Percentiles rank a stretch among this genome's conserved stretches.
These are phyloP conservation scores for Aureobasidium namibiae DNA, from an alignment of 2,329 filamentous ascomycete genomes.

Conservation along the genomic window DNA sequence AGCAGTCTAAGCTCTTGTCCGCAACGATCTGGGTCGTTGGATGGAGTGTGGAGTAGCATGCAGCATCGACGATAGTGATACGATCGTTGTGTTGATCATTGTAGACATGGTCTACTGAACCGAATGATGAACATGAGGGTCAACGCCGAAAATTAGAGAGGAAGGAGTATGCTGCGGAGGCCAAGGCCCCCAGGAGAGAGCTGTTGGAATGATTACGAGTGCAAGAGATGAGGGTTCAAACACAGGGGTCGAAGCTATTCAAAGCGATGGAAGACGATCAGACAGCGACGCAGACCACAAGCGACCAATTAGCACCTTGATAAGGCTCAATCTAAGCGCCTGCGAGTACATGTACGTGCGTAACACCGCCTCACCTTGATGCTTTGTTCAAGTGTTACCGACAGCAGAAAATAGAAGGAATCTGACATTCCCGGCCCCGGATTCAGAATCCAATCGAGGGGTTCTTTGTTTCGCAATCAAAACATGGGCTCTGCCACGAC, in stretches of 20 bases:
- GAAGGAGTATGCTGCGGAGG: too few species aligned
- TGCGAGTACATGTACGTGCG: background rate
- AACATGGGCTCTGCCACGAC: conserved; percentile 2
- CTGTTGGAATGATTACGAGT: background rate
- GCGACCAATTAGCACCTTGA: background rate
- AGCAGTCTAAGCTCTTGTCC: background rate
- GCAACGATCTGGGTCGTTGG: background rate
- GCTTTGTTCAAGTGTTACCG: background rate
- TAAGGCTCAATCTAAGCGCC: conserved; percentile 1
- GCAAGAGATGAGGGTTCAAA: background rate
- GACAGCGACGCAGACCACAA: background rate
- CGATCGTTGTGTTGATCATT: background rate
- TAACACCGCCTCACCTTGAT: background rate
- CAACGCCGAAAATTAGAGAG: too few species aligned
- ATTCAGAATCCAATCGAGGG: background rate
- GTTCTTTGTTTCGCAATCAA: conserved; percentile 12
- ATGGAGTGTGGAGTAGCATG: background rate
- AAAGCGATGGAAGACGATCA: background rate
- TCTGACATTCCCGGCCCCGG: conserved; percentile 2
- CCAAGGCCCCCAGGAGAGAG: background rate
- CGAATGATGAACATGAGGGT: background rate
- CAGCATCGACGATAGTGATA: background rate
- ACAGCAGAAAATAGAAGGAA: background rate
- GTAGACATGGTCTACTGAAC: background rate
- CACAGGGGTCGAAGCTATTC: background rate